Base-by-base conservation (phyloP, 805 yeast genomes). In the Kodamaea kaohsiungensis region DNA sequence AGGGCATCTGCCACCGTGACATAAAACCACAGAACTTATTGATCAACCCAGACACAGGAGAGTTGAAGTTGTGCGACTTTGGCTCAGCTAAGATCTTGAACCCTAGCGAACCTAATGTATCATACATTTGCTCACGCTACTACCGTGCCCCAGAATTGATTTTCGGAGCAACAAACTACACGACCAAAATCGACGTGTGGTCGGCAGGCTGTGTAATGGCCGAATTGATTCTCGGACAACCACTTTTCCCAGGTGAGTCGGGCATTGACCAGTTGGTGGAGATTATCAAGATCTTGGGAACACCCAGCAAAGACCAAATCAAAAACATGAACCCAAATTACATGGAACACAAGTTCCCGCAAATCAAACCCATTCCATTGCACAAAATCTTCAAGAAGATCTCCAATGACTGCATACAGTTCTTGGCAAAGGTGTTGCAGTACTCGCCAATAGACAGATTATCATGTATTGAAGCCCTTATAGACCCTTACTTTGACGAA, bases 131-230 rank as follows among this genome's bases (percentile, higher is more conserved):
- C 73, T 91, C 98, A 16, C 82, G 99, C 62, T 95, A 93, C 73
- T 95, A 95, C 73, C 80, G 99, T 54, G 99, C 99, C 6, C 99
- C 99, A 0, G 99, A 95, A 72, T 83, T 95, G 62, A 95, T 95
- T 56, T 95, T 95, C 76, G 99, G 98, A 16, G 96, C 98, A 12
- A 88, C 96, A 25, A 90, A 92, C 71, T 95, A 95, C 72, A 91
- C 98, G 7, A 91, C 98, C 30, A 92, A 93, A 70, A 95, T 95
- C 60, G 99, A 95, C 69, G 84, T 95, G 48, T 95, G 99, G 99
- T 89, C 97, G 12, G 91, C 96, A 12, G 97, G 97, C 17, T 95
- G 99, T 76, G 99, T 95, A 18, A 91, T 95, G 90, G 98, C 98
- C 3, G 99, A 95, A 73, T 77, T 95, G 64, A 84, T 92, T 59